Conservation (phyloP, 2,329 filamentous ascomycete genomes). For the Fusarium sororula region DNA sequence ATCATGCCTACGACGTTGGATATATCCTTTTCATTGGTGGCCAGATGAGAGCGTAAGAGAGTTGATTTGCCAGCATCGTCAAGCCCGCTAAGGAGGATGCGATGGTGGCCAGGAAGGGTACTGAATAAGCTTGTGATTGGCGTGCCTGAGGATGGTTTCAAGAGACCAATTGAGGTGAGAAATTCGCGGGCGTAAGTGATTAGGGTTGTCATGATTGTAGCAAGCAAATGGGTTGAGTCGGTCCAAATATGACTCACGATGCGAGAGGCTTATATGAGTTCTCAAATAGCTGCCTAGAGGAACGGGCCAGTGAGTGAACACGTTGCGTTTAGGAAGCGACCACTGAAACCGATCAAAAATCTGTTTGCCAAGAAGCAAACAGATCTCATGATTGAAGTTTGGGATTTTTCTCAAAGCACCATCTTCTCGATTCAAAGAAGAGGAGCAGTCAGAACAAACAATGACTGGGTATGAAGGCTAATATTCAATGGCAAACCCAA, state of each 20-base stretch:
- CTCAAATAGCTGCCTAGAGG: not conserved
- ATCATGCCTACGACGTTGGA: not conserved
- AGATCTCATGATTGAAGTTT: too few species aligned
- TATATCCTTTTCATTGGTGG: not conserved
- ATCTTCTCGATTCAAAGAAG: not conserved
- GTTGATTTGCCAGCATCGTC: not conserved
- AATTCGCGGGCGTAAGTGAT: not conserved
- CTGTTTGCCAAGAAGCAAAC: rapidly evolving
- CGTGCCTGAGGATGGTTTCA: not conserved
- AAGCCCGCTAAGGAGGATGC: not conserved
- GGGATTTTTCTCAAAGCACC: not conserved
- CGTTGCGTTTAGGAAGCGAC: not conserved
- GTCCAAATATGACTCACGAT: not conserved
- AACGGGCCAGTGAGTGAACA: not conserved
- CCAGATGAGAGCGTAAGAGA: not conserved
- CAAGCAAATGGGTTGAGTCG: rapidly evolving
- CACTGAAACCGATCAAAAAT: rapidly evolving
- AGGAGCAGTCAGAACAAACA: too few species aligned
- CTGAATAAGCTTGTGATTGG: not conserved
- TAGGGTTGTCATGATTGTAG: not conserved
- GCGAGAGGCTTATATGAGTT: not conserved
- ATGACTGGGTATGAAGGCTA: not conserved
- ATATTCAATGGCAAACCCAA: not conserved
- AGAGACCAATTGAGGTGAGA: not conserved
- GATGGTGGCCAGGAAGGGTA: not conserved